Base-by-base conservation (phyloP, 305 asterid species). In the Fraxinus floribunda region DNA sequence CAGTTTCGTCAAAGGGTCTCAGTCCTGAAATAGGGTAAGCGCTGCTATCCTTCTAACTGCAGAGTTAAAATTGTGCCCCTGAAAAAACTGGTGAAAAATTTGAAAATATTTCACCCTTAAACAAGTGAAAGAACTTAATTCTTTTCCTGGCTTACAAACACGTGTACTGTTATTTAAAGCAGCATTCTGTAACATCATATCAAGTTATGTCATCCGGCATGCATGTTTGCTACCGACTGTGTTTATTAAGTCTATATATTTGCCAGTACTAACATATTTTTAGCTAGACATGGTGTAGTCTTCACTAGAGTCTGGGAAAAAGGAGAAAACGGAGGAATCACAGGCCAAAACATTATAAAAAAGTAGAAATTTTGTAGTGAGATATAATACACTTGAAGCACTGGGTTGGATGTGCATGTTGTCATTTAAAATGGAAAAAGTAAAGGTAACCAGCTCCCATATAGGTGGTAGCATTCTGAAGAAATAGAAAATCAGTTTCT, bases 1-100 rank as follows among this genome's bases (percentile, higher is more conserved):
- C 94, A 83, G 90, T 90, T 84, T 83, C 88, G 13, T 87, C 94
- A 26, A 92, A 90, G 91, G 86, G 87, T 82, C 76, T 85, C 72
- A 87, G 74, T 60, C 80, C 87, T 71, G 89, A 89, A 86, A 92
- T 85, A 82, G 91, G 76, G 99, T 97, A 87, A 90, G 98, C 86
- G 49, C 72, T 82, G 35, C 79, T 84, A 64, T 88, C 60, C 60
- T 81, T 64, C 36, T 7, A 32, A 32, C 46, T 32, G 49, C 76
- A 0, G 76, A 30, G 10, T 26, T 4, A 70, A 11, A 5, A 10
- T 29, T 70, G 75, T 66, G 73, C 73, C 39, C 38, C 30, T 30
- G 7, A 70, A 38, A 32, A 64, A 66, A 9, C 35, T 70, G 41
- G n/a, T 30, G 35, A 71, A 32, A 68, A 32, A 15, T 15, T 13